Evolutionary conservation across 1,284 basidiomycete species (phyloP).

Genomic region (Volvariella surrecta): DNA sequence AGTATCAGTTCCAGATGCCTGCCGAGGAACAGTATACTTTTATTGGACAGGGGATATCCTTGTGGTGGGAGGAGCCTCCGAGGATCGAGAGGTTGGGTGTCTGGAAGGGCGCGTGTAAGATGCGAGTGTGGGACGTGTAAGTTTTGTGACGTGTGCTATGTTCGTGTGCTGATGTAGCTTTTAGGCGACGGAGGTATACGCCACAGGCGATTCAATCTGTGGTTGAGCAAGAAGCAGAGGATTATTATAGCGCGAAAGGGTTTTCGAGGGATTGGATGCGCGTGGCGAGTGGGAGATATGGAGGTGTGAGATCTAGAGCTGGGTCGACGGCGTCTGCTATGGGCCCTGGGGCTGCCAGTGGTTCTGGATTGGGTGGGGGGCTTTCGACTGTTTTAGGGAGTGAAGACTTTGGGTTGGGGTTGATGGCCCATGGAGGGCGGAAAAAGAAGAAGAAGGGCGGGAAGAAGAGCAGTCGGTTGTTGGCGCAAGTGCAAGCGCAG

Average conservation of each 20-base stretch:
- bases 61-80: slow-evolving; percentile 14
- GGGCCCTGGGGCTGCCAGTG: too few relatives aligned
- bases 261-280: slow-evolving; percentile 15
- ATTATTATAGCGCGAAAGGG: slow-evolving; percentile 21
- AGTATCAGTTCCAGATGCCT: slow-evolving; percentile 9
- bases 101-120: slow-evolving; percentile 28
- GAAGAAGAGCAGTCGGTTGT: slow-evolving; percentile 11
- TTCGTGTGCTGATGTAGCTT: slow-evolving; percentile 4
- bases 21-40: slow-evolving; percentile 4
- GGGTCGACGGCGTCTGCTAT: background rate
- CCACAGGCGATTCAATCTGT: slow-evolving; percentile 24
- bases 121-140: slow-evolving; percentile 26
- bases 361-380: background rate
- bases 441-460: slow-evolving; percentile 10
- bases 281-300: background rate
- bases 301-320: background rate
- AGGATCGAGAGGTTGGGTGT: slow-evolving; percentile 15
- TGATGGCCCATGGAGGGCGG: background rate
- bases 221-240: slow-evolving; percentile 26
- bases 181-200: slow-evolving; percentile 22
- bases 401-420: too few relatives aligned
- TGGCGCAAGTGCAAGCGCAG: slow-evolving; percentile 9
- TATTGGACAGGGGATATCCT: slow-evolving; percentile 10
- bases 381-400: too few relatives aligned
- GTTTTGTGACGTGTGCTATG: slow-evolving; percentile 12